Evolutionary conservation across 2,329 filamentous ascomycete genomes (phyloP), one percentile per base, ranked within the genome.

Genomic region (Acrodontium crateriforme): DNA sequence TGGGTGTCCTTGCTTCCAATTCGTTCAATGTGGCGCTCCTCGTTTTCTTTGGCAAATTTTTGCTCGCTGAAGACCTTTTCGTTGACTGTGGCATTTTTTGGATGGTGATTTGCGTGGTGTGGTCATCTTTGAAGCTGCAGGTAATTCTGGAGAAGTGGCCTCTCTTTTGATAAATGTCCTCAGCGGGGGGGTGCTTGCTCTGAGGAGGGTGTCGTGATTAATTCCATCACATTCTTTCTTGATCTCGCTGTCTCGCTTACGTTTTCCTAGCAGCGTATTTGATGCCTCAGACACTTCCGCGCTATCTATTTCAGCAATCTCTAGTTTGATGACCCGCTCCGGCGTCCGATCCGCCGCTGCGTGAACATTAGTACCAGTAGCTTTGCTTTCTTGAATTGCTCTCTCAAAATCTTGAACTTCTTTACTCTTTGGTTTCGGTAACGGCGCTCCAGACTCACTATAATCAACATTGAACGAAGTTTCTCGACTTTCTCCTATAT

Each of bases 1-100:
- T 55, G 37, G 53, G 52, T 13, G 51, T 58, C 44, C 65, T 67
- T 23, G 54, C 45, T 23, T 56, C 51, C 28, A 55, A 65, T 18
- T 57, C 51, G 42, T 74, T 74, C 38, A 59, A 67, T 5, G 66
- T 71, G 18, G 69, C 67, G 49, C 68, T 73, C 39, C 63, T 59
- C 25, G 56, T 60, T 49, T 67, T 68, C 40, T 54, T 27, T 21
- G 44, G 34, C 13, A 28, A 24, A 10, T 16, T 34, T 24, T 34
- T 37, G 27, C 25, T 30, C 14, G n/a, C n/a, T n/a, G n/a, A n/a
- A n/a, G n/a, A n/a, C n/a, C n/a, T n/a, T n/a, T n/a, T n/a, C n/a
- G n/a, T n/a, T n/a, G n/a, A n/a, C n/a, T n/a, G n/a, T n/a, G n/a
- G n/a, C n/a, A n/a, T n/a, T n/a, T n/a, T n/a, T n/a, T n/a, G n/a